Conservation (phyloP, 2,329 filamentous ascomycete genomes). For the Pseudogymnoascus sp. region DNA sequence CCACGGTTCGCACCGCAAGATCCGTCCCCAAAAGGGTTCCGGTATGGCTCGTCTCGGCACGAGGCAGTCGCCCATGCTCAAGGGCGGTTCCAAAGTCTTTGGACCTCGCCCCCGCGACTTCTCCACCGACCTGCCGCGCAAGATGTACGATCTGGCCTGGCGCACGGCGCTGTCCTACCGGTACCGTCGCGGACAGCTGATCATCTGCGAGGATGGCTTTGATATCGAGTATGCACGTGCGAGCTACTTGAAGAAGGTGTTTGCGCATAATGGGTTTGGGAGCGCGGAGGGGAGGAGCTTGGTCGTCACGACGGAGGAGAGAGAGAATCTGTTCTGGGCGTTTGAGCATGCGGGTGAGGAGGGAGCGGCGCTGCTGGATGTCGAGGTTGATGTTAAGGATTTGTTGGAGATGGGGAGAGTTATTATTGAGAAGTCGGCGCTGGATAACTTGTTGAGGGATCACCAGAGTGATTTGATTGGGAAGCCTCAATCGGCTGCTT, state of each 20-base stretch:
- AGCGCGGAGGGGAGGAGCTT: slow-evolving; percentile 61
- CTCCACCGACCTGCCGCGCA: slow-evolving; percentile 69
- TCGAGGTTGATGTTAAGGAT: slow-evolving; percentile 94
- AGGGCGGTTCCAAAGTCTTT: slow-evolving; percentile 79
- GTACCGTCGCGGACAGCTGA: slow-evolving; percentile 76
- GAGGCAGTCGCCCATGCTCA: slow-evolving; percentile 72
- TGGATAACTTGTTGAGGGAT: slow-evolving; percentile 64
- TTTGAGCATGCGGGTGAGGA: slow-evolving; percentile 58
- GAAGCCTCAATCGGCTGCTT: neutral
- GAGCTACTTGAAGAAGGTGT: slow-evolving; percentile 58
- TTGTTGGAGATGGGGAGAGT: slow-evolving; percentile 76
- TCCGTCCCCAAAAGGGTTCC: slow-evolving; percentile 78
- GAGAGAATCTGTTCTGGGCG: slow-evolving; percentile 58
- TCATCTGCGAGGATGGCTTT: slow-evolving; percentile 73
- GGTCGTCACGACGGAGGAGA: slow-evolving; percentile 58
- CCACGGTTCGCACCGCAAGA: slow-evolving; percentile 72
- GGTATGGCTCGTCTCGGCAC: slow-evolving; percentile 73
- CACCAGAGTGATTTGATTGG: slow-evolving; percentile 59
- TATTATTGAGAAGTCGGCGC: slow-evolving; percentile 75
- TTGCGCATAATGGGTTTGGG: slow-evolving; percentile 65
- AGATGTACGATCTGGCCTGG: slow-evolving; percentile 94
- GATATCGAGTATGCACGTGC: slow-evolving; percentile 49
- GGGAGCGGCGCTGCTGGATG: slow-evolving; percentile 59
- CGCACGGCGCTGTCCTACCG: slow-evolving; percentile 88
- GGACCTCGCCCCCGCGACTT: slow-evolving; percentile 94